Evolutionary conservation across 768 basidiomycete species (phyloP), one percentile per base, ranked within the genome.

Genomic region (Leccinum ochraceum): DNA sequence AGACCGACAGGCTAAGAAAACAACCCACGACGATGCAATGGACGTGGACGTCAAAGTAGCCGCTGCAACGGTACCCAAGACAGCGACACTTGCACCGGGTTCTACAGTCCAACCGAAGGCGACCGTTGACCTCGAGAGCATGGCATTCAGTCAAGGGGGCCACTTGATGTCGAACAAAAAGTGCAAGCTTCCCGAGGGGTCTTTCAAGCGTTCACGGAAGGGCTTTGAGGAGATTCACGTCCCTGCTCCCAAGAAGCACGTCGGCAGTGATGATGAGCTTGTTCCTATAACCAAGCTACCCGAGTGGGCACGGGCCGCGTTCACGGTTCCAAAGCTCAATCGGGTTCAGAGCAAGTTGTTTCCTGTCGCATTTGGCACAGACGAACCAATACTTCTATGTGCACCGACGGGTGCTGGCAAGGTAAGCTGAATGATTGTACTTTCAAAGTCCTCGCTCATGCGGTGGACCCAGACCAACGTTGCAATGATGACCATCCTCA

Each of bases 91-190:
- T 30, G 88, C 88, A 0, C 92, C 95, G 4, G 95, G 94, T 2
- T 92, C 93, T 1, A 87, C 85, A 0, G 84, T 94, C 2, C 91
- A 94, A 65, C 95, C 95, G 4, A 92, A 94, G 66, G 81, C 80
- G 42, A 88, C 84, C 0, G 83, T 99, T 37, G 97, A 98, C 72
- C 80, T 99, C 56, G 95, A 97, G 68, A 84, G 86, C 60, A 90
- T 98, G 89, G 89, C 92, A n/a, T 99, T 99, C 77, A 86, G 87
- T 51, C 95, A 98, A 68, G 97, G 95, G 24, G 95, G 93, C 0
- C 95, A 98, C 62, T 78, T 98, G 62, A 99, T 98, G 96, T 93
- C 93, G 16, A 98, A 98, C 79, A 98, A 98, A 77, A 98, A 98
- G 78, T 92, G 90, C 78, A 97, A 95, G 72, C 86, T 98, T 3